Evolutionary conservation across 2,329 filamentous ascomycete species (phyloP).

Genomic region (Nothopassalora personata): DNA sequence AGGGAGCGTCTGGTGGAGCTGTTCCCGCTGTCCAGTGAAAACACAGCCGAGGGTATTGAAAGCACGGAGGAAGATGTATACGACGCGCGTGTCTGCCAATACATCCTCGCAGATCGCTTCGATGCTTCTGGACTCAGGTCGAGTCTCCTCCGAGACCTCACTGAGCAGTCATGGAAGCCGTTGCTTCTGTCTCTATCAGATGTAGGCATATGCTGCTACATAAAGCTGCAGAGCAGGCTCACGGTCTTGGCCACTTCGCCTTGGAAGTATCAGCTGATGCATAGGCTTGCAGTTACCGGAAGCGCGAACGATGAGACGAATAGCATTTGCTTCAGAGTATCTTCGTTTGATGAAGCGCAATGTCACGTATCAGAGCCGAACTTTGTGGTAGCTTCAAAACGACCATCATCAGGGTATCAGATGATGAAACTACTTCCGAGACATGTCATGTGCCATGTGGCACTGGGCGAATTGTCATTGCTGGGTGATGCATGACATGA

Average conservation of each 20-base stretch:
- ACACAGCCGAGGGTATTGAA: not conserved
- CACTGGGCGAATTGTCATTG: not conserved
- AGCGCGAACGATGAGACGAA: not conserved
- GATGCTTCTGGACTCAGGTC: not conserved
- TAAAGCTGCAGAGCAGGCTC: too few relatives aligned
- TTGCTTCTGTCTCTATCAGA: not conserved
- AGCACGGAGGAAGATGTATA: not conserved
- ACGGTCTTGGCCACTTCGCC: too few relatives aligned
- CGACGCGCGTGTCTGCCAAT: not conserved
- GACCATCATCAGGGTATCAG: not conserved
- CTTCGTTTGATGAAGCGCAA: not conserved
- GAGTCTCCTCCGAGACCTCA: too few relatives aligned
- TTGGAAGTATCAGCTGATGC: too few relatives aligned
- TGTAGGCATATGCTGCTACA: not conserved
- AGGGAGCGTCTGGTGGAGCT: not conserved
- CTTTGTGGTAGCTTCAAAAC: not conserved
- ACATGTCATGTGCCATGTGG: not conserved
- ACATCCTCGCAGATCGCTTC: constrained; percentile 8
- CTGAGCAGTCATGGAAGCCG: not conserved
- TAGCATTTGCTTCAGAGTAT: not conserved
- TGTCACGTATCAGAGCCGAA: not conserved
- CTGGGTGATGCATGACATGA: not conserved
- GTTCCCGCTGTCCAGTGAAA: not conserved
- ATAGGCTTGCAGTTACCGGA: too few relatives aligned
- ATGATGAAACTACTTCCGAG: not conserved